A percentile compares a stretch with the other conserved stretches of the same genome.
These are phyloP conservation scores for Asterella californica DNA, from an alignment of 225 moss, liverwort and hornwort genomes.

Conservation along the genomic window DNA sequence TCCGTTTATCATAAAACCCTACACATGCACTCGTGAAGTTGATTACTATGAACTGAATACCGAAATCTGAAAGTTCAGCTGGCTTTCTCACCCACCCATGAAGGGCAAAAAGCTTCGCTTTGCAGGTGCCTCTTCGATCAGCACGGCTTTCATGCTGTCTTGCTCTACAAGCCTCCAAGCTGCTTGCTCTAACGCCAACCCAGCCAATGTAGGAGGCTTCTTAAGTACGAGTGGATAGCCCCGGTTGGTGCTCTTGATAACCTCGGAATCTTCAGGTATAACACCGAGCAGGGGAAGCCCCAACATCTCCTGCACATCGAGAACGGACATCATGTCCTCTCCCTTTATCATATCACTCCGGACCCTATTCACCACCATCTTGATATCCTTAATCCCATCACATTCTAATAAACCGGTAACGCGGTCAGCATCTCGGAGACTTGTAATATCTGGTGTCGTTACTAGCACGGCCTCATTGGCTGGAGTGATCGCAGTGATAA, in stretches of 20 bases:
- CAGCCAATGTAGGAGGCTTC: slow-evolving; percentile 96
- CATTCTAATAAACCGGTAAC: slow-evolving; percentile 98
- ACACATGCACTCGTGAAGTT: neutral
- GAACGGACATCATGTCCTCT: slow-evolving; percentile 99
- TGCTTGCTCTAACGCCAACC: slow-evolving; percentile 91
- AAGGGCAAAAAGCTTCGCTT: slow-evolving; percentile 77
- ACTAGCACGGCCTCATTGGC: slow-evolving; percentile 95
- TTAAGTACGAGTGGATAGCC: slow-evolving; percentile 95
- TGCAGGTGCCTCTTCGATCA: slow-evolving; percentile 77
- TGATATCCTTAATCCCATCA: slow-evolving; percentile 94
- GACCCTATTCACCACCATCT: slow-evolving; percentile 99
- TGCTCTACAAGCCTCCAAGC: slow-evolving; percentile 98
- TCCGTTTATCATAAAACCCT: neutral
- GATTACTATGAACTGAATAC: neutral
- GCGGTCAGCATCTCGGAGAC: slow-evolving; percentile 91
- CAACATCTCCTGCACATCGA: slow-evolving; percentile 98
- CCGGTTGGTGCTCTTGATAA: slow-evolving; percentile 95
- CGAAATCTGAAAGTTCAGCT: neutral
- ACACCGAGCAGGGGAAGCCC: slow-evolving; percentile 91
- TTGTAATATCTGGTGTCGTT: slow-evolving; percentile 93
- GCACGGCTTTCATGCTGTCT: slow-evolving; percentile 96
- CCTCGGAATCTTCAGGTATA: slow-evolving; percentile 92
- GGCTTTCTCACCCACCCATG: slow-evolving; percentile 47
- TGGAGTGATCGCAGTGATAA: slow-evolving; percentile 96
- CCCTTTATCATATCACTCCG: slow-evolving; percentile 98